Base-by-base conservation (phyloP, 306 rosid genomes). In the Cucumis hystrix region DNA sequence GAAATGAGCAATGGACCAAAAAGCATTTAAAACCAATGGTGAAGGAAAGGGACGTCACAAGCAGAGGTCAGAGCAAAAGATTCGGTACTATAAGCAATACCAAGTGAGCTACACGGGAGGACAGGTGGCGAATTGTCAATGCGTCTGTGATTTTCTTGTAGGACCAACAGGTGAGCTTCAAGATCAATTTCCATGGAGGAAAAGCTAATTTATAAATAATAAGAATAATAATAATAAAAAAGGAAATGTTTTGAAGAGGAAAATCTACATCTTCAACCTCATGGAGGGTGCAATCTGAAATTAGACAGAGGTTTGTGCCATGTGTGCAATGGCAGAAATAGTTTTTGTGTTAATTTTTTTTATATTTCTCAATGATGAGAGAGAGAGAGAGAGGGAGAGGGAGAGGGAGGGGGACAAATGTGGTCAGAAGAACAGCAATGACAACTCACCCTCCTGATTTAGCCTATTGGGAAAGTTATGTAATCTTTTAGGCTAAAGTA, bases 61-160 rank as follows among this genome's bases (percentile, higher is more conserved):
- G 45, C 62, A 54, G 68, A 21, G 76, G 56, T 56, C 41, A 57
- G 86, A 45, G 78, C 70, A 71, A 75, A 64, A 21, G 77, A 81
- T 86, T 61, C 78, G 45, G 80, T 75, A 77, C 64, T 21, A 30
- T 30, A 30, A 63, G 72, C 77, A 74, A 79, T 67, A 72, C 23
- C 52, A 73, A 35, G 10, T 23, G 65, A 77, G 20, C 21, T 15
- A 54, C 20, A 10, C 17, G 49, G 45, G 23, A 62, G 61, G 51
- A 66, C 80, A 86, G 78, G 87, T 89, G 92, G 82, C 86, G 47
- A 63, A 1, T 23, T 17, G 28, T 21, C 9, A 82, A n/a, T 51
- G 85, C 14, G 79, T 16, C 18, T 64, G 6, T 49, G 68, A 10
- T 55, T 58, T 41, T 39, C 21, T 60, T 65, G 61, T 65, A 72